phyloP scores from a whole-genome alignment of 768 basidiomycete species.

The Mycena albidolilacea region DNA sequence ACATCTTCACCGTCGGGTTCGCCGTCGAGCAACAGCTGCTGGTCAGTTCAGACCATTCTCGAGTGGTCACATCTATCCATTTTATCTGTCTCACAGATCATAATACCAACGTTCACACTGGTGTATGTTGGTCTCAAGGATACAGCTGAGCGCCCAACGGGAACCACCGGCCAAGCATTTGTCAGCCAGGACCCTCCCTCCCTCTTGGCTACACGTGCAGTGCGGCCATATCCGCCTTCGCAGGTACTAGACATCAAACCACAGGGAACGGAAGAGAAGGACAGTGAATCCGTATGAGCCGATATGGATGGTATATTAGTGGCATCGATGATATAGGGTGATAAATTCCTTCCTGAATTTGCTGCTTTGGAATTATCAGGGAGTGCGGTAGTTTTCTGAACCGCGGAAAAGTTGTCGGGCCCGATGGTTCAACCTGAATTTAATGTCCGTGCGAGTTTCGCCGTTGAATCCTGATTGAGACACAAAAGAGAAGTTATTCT shows the following conservation, averaged over 20 bases:
- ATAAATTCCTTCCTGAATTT: background rate
- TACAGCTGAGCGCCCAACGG: background rate
- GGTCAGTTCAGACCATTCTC: conserved; percentile 5
- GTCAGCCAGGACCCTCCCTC: conserved; percentile 8
- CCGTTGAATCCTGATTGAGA: too few relatives aligned
- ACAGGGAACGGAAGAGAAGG: background rate
- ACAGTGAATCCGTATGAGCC: background rate
- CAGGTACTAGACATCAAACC: background rate
- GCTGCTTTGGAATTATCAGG: background rate
- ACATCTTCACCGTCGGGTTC: background rate
- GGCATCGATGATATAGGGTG: background rate
- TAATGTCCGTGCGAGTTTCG: background rate
- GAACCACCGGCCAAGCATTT: conserved; percentile 1
- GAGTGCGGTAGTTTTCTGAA: background rate
- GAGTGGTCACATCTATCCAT: background rate
- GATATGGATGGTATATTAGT: background rate
- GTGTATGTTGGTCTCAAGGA: background rate
- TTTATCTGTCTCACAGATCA: background rate
- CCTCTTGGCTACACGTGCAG: background rate
- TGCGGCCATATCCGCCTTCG: background rate
- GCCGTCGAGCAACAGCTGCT: background rate
- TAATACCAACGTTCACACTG: background rate
- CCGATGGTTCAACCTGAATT: background rate
- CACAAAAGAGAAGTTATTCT: too few relatives aligned
- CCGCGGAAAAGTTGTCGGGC: background rate